Conservation (phyloP, 2,329 filamentous ascomycete species). For the Venturia asperata region DNA sequence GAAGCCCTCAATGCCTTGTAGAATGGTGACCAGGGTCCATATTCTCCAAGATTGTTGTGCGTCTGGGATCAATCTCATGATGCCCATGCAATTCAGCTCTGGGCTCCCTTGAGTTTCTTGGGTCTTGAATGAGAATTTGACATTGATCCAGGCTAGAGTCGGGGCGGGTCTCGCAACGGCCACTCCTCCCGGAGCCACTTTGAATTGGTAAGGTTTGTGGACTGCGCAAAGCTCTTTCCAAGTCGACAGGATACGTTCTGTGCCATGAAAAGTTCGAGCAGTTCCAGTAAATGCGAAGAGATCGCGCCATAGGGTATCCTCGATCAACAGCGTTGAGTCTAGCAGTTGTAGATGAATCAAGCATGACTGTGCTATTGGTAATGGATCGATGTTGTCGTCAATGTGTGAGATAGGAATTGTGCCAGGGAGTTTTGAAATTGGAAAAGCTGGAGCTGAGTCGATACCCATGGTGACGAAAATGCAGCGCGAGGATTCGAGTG, state of each 20-base stretch:
- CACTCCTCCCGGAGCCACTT: conserved; percentile 13
- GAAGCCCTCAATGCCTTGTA: conserved; percentile 19
- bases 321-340: conserved; percentile 9
- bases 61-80: conserved; percentile 18
- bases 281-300: conserved; percentile 20
- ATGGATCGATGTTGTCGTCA: conserved; percentile 17
- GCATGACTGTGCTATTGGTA: conserved; percentile 13
- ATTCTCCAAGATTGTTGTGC: conserved; percentile 17
- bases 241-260: neutral
- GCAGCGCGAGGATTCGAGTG: neutral
- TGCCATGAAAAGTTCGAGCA: conserved; percentile 16
- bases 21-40: conserved; percentile 18
- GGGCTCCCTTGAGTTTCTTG: neutral
- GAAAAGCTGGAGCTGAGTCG: conserved; percentile 16
- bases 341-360: conserved; percentile 15
- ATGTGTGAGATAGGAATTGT: conserved; percentile 12
- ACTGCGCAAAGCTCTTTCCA: conserved; percentile 16
- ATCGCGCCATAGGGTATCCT: conserved; percentile 19
- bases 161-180: conserved; percentile 12
- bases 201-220: conserved; percentile 13
- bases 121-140: conserved; percentile 16
- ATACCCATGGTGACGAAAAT: neutral
- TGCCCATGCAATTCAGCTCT: conserved; percentile 1
- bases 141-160: conserved; percentile 14
- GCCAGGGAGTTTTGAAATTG: conserved; percentile 19